A percentile compares a stretch with the other conserved stretches of the same genome.
Conservation (phyloP, 148 eudicot species). For the Heliamphora exappendiculata region DNA sequence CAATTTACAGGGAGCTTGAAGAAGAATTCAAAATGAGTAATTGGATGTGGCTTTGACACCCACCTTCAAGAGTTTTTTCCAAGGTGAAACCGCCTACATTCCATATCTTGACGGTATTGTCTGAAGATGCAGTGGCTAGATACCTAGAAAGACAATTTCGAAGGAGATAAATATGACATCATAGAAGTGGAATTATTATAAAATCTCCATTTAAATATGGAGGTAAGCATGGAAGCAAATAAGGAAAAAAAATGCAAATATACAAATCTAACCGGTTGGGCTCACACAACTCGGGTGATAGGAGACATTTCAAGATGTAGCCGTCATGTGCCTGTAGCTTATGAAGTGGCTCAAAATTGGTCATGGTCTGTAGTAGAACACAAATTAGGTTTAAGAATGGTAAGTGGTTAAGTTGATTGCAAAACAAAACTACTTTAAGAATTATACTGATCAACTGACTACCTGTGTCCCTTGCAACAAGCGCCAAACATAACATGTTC, state of each 20-base stretch:
- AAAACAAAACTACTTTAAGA: background rate
- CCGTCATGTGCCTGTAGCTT: slow-evolving; percentile 92
- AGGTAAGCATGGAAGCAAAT: background rate
- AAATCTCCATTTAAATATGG: background rate
- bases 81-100: slow-evolving; percentile 74
- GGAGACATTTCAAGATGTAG: slow-evolving; percentile 91
- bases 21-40: background rate
- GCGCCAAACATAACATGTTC: slow-evolving; percentile 97
- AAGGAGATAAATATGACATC: background rate
- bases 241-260: background rate
- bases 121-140: slow-evolving; percentile 95
- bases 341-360: slow-evolving; percentile 96
- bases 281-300: slow-evolving; percentile 87
- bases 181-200: background rate
- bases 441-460: slow-evolving; percentile 1
- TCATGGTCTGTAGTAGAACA: slow-evolving; percentile 68
- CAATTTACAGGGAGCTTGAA: background rate
- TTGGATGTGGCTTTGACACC: background rate
- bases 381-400: background rate
- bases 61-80: slow-evolving; percentile 58
- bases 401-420: background rate
- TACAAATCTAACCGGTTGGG: slow-evolving; percentile 46
- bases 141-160: slow-evolving; percentile 39
- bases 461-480: slow-evolving; percentile 87
- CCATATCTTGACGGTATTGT: slow-evolving; percentile 93